Evolutionary conservation across 805 yeast genomes (phyloP), one percentile per base, ranked within the genome.

Genomic region (Starmerella powellii): DNA sequence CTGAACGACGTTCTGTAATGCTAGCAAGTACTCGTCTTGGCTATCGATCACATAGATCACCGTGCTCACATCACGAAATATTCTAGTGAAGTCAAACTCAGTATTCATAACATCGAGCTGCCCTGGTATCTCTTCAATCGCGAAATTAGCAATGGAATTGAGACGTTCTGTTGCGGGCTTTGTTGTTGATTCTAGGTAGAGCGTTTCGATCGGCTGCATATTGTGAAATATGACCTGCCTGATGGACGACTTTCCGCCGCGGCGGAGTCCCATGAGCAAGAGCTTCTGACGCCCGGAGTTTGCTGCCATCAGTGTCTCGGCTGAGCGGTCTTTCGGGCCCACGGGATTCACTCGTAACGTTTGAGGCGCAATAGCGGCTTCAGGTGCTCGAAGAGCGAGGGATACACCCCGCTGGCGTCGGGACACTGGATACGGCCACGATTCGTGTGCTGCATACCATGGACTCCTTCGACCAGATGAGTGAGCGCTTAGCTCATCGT

Each of bases 191-290:
- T 88, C 97, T 41, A 91, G 64, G 56, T 88, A 88, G 35, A 88
- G 62, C 0, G 97, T 87, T 56, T 88, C 96, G 47, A 86, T 66
- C 1, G 98, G 96, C 57, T 83, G 94, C 94, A 91, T 85, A 57
- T 84, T 82, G 60, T 88, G 95, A 62, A 91, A 91, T 2, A 91
- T 93, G 12, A 91, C 97, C 57, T 88, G 86, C 56, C 95, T 79
- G 26, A 91, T 91, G 3, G 96, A 86, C 8, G 95, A 84, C 62
- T 91, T 91, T 12, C 98, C 98, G 35, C 67, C 56, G 23, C 68
- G 41, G 56, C 95, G 72, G 28, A 86, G 70, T 1, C 96, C 96
- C 95, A 86, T 83, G 42, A 86, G 62, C 21, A 86, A 68, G 35
- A 86, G 46, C 33, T 45, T 51, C 16, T 41, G 47, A 4, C 37